phyloP scores from a whole-genome alignment of 1,139 yeast genomes.

The Spathaspora sp. region DNA sequence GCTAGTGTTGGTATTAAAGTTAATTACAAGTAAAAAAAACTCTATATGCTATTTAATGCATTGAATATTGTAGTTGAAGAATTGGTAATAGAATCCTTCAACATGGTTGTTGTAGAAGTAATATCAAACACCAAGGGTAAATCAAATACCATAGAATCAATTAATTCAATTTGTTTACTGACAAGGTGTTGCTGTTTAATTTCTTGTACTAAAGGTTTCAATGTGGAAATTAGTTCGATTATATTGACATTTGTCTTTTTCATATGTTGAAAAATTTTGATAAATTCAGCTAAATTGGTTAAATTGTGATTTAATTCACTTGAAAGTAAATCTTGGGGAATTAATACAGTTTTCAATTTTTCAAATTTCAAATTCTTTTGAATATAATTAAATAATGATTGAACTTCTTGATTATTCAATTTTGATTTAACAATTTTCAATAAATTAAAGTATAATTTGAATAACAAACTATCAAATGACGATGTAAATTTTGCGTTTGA shows the following conservation, averaged over 20 bases:
- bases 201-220: conserved; percentile 12
- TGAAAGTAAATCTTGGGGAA: conserved; percentile 16
- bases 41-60: conserved; percentile 9
- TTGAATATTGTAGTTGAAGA: conserved; percentile 15
- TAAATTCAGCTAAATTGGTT: conserved; percentile 25
- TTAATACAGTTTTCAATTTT: conserved; percentile 19
- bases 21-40: conserved; percentile 1
- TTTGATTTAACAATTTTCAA: conserved; percentile 24
- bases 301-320: conserved; percentile 26
- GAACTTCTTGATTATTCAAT: conserved; percentile 23
- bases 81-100: conserved; percentile 18
- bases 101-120: conserved; percentile 8
- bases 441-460: conserved; percentile 25
- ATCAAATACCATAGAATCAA: conserved; percentile 15
- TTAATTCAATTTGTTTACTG: conserved; percentile 15
- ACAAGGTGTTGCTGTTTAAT: conserved; percentile 16
- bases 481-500: conserved; percentile 17
- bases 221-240: conserved; percentile 8
- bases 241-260: conserved; percentile 7
- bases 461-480: conserved; percentile 23
- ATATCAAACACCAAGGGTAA: conserved; percentile 14
- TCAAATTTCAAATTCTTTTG: conserved; percentile 31
- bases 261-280: conserved; percentile 19
- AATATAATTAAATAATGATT: conserved; percentile 29
- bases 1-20: conserved; percentile 21